Base-by-base conservation (phyloP, 768 basidiomycete genomes). In the Holtermannia corniformis region DNA sequence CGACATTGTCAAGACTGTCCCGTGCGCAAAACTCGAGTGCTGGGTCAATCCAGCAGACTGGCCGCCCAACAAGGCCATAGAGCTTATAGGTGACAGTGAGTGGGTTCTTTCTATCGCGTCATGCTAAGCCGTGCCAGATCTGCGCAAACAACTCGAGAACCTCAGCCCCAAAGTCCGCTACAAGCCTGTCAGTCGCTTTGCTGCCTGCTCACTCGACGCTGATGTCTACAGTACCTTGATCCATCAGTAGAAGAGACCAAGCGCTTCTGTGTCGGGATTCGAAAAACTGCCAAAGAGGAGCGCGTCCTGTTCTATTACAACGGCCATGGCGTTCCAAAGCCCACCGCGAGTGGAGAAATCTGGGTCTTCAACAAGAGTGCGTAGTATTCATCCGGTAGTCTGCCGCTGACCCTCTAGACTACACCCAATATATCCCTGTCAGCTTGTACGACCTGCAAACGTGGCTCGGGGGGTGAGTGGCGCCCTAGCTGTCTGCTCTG, bases 351-450 rank as follows among this genome's bases (percentile, higher is more conserved):
- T 58, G 76, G 95, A 21, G 95, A 99, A 73, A 79, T 99, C 49
- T 99, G 95, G 95, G 92, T 95, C 51, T 99, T 99, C 77, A 97
- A 99, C 73, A 79, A 83, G 64, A 86, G 70, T 72, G 22, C 56
- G 70, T 61, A 2, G 19, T 12, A 16, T 22, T 19, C 26, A n/a
- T 37, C 23, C 1, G 44, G 27, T 41, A 22, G 21, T 1, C 2
- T 14, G 4, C 49, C 32, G 42, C 51, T 57, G 19, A 44, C 44
- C 37, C 3, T 12, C 1, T 43, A 72, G 70, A 82, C 61, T 97
- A 97, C 72, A 96, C 95, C 0, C 93, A 99, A 72, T 99, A 99
- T 67, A 97, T 97, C 54, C 95, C 95, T 0, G 86, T 97, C 11
- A 91, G 89, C 16, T 76, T 99, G 41, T 85, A 85, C 71, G 95